Evolutionary conservation across 1,139 yeast genomes (phyloP).

Genomic region (Geotrichum cucujoidarum): DNA sequence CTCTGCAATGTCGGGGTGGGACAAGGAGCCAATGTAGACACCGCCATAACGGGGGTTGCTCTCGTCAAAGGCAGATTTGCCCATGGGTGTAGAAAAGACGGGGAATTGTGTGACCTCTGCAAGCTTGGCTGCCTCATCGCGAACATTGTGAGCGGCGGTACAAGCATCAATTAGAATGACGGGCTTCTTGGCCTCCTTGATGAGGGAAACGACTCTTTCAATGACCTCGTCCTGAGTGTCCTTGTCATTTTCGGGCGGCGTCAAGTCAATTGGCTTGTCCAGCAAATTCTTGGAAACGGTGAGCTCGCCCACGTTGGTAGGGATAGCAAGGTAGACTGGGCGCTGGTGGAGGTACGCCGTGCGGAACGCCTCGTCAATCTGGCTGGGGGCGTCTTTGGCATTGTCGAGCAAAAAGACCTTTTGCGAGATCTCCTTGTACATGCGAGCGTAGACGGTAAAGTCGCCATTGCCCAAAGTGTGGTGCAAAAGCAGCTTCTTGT

Average conservation of each 20-base stretch:
- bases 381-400: slow-evolving; percentile 56
- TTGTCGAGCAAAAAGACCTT: slow-evolving; percentile 62
- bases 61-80: slow-evolving; percentile 77
- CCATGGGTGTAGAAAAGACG: slow-evolving; percentile 85
- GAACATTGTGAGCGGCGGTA: slow-evolving; percentile 71
- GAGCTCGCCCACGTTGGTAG: slow-evolving; percentile 73
- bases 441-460: slow-evolving; percentile 69
- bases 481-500: slow-evolving; percentile 53
- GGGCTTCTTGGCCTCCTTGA: slow-evolving; percentile 60
- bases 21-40: slow-evolving; percentile 76
- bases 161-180: slow-evolving; percentile 81
- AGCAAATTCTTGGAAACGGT: slow-evolving; percentile 53
- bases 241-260: slow-evolving; percentile 56
- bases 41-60: slow-evolving; percentile 74
- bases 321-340: slow-evolving; percentile 80
- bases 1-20: slow-evolving; percentile 68
- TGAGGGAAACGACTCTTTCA: slow-evolving; percentile 49
- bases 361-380: slow-evolving; percentile 69
- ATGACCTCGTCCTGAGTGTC: slow-evolving; percentile 72
- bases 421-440: slow-evolving; percentile 65
- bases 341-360: slow-evolving; percentile 68
- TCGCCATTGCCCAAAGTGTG: slow-evolving; percentile 84
- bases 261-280: slow-evolving; percentile 60
- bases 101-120: slow-evolving; percentile 74
- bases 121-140: slow-evolving; percentile 55